Conservation (phyloP, 2,329 filamentous ascomycete species). For the Acarospora socialis region DNA sequence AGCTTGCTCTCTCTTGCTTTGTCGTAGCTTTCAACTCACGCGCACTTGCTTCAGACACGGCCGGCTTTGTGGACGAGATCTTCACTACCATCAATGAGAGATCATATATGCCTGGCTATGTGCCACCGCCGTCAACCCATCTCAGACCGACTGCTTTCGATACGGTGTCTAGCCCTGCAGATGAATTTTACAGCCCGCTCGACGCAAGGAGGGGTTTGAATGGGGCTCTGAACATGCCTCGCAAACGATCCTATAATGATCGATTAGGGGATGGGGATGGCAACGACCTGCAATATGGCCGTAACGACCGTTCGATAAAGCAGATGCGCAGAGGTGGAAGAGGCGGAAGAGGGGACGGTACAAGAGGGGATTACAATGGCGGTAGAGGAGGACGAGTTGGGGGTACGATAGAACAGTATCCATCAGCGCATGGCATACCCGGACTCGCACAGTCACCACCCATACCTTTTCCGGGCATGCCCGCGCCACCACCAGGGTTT, state of each 20-base stretch:
- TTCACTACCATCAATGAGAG: constrained; percentile 37
- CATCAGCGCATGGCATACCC: not conserved
- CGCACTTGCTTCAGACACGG: constrained; percentile 28
- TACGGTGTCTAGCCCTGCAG: constrained; percentile 14
- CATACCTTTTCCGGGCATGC: constrained; percentile 14
- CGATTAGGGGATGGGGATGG: constrained; percentile 31
- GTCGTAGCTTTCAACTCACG: constrained; percentile 10
- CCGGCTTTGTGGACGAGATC: constrained; percentile 41
- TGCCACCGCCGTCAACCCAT: constrained; percentile 15
- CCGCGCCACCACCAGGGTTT: constrained; percentile 30
- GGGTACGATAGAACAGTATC: constrained; percentile 7
- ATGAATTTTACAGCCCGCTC: constrained; percentile 9
- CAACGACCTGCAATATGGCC: constrained; percentile 25
- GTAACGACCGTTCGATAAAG: constrained; percentile 33
- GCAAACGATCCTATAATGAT: constrained; percentile 41
- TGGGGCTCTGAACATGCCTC: constrained; percentile 22
- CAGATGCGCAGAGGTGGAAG: constrained; percentile 30
- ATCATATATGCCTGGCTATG: constrained; percentile 18
- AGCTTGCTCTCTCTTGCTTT: not conserved
- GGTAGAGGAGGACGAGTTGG: constrained; percentile 17
- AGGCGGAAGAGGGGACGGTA: constrained; percentile 18
- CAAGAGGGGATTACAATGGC: constrained; percentile 20
- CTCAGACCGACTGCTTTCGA: constrained; percentile 15
- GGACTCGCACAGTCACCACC: constrained; percentile 11
- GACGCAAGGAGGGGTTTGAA: constrained; percentile 13